Percentiles rank a stretch among this genome's conserved stretches.
These are phyloP conservation scores for Monosporascus sp. DNA, from an alignment of 2,329 filamentous ascomycete genomes.

Conservation along the genomic window DNA sequence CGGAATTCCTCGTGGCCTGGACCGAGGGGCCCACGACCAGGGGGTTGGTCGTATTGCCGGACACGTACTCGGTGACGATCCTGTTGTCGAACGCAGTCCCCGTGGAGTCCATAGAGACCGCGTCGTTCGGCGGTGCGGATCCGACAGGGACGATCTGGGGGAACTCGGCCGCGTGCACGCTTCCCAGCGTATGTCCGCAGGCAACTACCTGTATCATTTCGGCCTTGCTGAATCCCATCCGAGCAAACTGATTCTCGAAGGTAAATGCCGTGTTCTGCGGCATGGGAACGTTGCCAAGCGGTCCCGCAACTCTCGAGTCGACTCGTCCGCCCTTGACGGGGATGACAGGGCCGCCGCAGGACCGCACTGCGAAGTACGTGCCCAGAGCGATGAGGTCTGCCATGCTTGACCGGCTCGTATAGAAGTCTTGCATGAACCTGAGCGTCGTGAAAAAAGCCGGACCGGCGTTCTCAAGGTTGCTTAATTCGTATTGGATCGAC, in stretches of 20 bases:
- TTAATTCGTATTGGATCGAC: slow-evolving; percentile 55
- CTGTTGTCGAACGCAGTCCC: slow-evolving; percentile 49
- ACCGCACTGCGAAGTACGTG: slow-evolving; percentile 52
- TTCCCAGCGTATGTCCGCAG: slow-evolving; percentile 57
- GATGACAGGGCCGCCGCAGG: slow-evolving; percentile 53
- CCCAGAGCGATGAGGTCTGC: slow-evolving; percentile 55
- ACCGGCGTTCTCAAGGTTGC: slow-evolving; percentile 50
- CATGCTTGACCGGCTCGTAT: slow-evolving; percentile 46
- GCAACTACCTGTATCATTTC: slow-evolving; percentile 58
- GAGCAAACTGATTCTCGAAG: slow-evolving; percentile 49
- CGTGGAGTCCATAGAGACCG: slow-evolving; percentile 42
- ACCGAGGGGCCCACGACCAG: slow-evolving; percentile 48
- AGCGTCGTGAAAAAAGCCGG: slow-evolving; percentile 50
- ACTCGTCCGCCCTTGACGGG: slow-evolving; percentile 48
- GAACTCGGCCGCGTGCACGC: slow-evolving; percentile 51
- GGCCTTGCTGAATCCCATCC: slow-evolving; percentile 50
- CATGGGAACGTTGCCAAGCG: slow-evolving; percentile 46
- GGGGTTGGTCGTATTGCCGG: slow-evolving; percentile 48
- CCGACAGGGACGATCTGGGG: slow-evolving; percentile 45
- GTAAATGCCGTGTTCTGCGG: slow-evolving; percentile 49
- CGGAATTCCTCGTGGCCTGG: slow-evolving; percentile 41
- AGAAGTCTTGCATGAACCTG: slow-evolving; percentile 47
- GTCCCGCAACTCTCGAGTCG: slow-evolving; percentile 46
- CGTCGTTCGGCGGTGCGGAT: slow-evolving; percentile 36
- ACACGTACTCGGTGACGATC: slow-evolving; percentile 52